Base-by-base conservation (phyloP, 495 filamentous ascomycete species). In the Aspergillus cavernicola region DNA sequence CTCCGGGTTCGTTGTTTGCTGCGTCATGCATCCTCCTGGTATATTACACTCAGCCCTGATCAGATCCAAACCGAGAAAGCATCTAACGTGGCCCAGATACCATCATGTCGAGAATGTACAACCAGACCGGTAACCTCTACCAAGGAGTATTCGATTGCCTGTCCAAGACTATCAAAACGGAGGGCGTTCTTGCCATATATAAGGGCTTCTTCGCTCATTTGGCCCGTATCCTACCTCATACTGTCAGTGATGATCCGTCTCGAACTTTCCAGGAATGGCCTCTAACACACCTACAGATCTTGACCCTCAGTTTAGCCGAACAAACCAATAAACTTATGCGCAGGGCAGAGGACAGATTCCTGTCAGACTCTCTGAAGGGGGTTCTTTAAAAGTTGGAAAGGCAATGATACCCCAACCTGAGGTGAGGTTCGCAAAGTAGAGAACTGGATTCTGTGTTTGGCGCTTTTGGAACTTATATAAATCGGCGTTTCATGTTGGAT, bases 91-190 rank as follows among this genome's bases (percentile, higher is more conserved):
- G 28, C 41, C 6, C 53, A 90, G 93, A 99, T 66, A 97, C 95
- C 8, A 89, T 99, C 71, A 99, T 99, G 93, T 91, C 87, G 44
- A 86, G 93, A 29, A 87, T 99, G 80, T 99, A 99, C 74, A 99
- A 99, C 75, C 93, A 99, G 70, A 92, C 91, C 48, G 93, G 93
- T 24, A 96, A 97, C 65, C 82, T 97, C 4, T 99, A 99, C 74
- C 85, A 80, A 56, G 86, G 90, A 49, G 89, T 91, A 0, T 90
- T 93, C 53, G 93, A 99, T 71, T 99, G 93, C 67, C 67, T 97
- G 37, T 82, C 77, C 63, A 90, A 96, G 74, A 99, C 93, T 0
- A 78, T 99, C 59, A 82, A 82, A 64, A 96, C 90, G 0, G 93
- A 99, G 66, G 93, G 93, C 19, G 58, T 95, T 22, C 67, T 97